Conservation (phyloP, 2,329 filamentous ascomycete genomes). For the Reticulascus tulasneorum region DNA sequence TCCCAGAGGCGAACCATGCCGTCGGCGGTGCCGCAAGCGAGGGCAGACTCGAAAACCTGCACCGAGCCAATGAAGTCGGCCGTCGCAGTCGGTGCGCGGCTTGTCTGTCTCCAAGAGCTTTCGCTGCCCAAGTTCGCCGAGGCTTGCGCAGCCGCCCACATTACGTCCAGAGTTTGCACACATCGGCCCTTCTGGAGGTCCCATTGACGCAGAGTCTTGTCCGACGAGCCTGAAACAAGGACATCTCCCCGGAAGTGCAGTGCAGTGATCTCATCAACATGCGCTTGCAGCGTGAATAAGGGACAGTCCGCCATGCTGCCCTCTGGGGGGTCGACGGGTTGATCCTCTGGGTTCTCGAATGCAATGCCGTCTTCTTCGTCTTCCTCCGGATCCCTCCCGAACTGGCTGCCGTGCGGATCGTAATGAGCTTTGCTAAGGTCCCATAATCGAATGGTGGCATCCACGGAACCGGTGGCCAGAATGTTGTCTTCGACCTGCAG, state of each 20-base stretch:
- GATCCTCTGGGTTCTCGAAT: conserved; percentile 67
- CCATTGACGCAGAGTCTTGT: conserved; percentile 97
- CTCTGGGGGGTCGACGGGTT: conserved; percentile 64
- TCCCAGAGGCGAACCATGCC: conserved; percentile 98
- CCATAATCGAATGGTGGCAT: conserved; percentile 92
- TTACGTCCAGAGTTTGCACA: conserved; percentile 93
- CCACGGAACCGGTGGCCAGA: conserved; percentile 88
- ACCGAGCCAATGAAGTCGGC: conserved; percentile 93
- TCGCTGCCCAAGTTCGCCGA: conserved; percentile 64
- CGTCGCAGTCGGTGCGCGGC: conserved; percentile 58
- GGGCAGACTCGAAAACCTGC: conserved; percentile 91
- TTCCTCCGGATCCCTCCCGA: conserved; percentile 54
- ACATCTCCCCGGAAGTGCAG: conserved; percentile 86
- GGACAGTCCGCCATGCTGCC: conserved; percentile 87
- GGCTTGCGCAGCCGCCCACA: conserved; percentile 95
- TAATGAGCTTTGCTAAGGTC: conserved; percentile 88
- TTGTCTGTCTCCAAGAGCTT: conserved; percentile 68
- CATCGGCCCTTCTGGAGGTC: conserved; percentile 96
- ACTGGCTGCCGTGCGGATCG: conserved; percentile 61
- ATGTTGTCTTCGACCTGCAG: conserved; percentile 95
- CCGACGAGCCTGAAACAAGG: conserved; percentile 89
- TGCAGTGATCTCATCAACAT: conserved; percentile 92
- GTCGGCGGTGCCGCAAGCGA: conserved; percentile 94
- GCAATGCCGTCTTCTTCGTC: conserved; percentile 66
- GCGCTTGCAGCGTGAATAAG: conserved; percentile 82